Base-by-base conservation (phyloP, 225 moss, liverwort and hornwort species). In the Rhytidiadelphus loreus region DNA sequence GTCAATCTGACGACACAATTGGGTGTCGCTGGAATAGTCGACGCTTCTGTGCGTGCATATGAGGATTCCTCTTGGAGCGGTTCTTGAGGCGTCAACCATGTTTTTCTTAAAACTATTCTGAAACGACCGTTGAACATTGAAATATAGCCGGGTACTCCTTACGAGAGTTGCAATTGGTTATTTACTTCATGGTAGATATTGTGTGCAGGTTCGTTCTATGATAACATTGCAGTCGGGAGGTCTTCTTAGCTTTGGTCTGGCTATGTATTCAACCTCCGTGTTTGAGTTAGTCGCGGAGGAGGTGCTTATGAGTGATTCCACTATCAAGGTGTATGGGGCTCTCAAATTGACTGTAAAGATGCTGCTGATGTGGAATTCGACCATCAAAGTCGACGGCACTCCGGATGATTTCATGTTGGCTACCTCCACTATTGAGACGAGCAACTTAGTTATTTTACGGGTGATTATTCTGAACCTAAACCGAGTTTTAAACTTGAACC, bases 211-310 rank as follows among this genome's bases (percentile, higher is more conserved):
- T 89, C 96, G 96, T 70, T 95, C 95, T 76, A 93, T 93, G 92
- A 92, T 98, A 70, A 95, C 90, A 86, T 90, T 97, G 85, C 86
- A 90, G 39, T 93, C 95, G 29, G 95, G 94, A 83, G 95, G 97
- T 43, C 92, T 94, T 86, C 93, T 98, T 32, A 92, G 93, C 89
- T 98, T 98, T 94, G 98, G 98, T 64, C 92, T 98, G 74, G 92
- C 95, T 71, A 89, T 85, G 88, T 95, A 90, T 87, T 95, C 96
- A 86, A 95, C 83, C 86, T 98, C 98, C 72, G 98, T 97, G 48
- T 97, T 98, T 90, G 98, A 98, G 89, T 89, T 98, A 74, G 95
- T 96, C 70, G 97, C 96, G 64, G 98, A 98, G 88, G 96, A 95
- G 91, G 92, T 98, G 83, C 90, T 94, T n/a, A 95, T 93, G 94